Base-by-base conservation (phyloP, 169 alveolate genomes). In the Cryptosporidium sp. region DNA sequence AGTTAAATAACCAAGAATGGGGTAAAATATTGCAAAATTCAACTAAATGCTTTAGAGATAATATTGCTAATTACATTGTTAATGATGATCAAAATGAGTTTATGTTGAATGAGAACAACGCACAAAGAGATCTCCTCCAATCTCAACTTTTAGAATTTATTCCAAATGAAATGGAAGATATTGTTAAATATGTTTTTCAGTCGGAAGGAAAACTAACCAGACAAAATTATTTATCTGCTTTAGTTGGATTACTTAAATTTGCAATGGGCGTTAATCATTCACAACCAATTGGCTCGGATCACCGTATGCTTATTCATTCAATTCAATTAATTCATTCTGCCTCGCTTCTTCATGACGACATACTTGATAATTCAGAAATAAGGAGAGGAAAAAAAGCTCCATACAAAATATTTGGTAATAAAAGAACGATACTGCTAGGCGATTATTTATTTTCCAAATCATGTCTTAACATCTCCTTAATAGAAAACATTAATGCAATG, bases 381-480 rank as follows among this genome's bases (percentile, higher is more conserved):
- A 70, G 67, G 52, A 67, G 73, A 67, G 52, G 73, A 21, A 67
- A 67, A 39, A 21, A 42, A 70, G 60, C 65, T 44, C 56, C 67
- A 44, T 31, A 70, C 21, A 29, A 29, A 70, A 70, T 23, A 4
- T 70, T 70, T 21, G 84, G 21, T 21, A 70, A 70, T 39, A 70
- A 70, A 70, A 70, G 6, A 18, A 62, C 58, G 1, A 70, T 70
- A 18, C 42, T 70, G 7, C 14, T 48, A 9, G 84, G 67, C 0
- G 84, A 69, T 39, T 69, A 42, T 39, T 44, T 70, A 62, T 70
- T 70, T 48, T 70, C 84, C 16, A 70, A 48, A n/a, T 37, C 84
- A 42, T 69, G 65, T 52, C 35, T 45, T 48, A 12, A 18, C 3
- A 52, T 44, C 18, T 42, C 65, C 4, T 21, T 70, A 14, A 14